phyloP scores from a whole-genome alignment of 176 grass and related monocot genomes.

The Zea luxurians region DNA sequence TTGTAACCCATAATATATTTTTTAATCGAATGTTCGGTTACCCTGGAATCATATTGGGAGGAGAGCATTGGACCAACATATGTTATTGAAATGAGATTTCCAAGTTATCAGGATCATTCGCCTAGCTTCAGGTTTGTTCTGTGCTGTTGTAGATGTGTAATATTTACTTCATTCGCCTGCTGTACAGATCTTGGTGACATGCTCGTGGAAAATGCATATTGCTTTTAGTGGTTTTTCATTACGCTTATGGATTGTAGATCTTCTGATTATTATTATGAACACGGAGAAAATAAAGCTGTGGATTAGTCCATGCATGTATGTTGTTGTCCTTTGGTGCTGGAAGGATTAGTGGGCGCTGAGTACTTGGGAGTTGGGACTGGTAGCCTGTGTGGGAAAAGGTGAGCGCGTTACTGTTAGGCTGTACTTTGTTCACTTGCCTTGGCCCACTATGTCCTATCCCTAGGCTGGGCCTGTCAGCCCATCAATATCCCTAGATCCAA shows the following conservation, averaged over 20 bases:
- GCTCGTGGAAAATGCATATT: neutral
- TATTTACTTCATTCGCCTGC: neutral
- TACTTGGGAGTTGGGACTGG: neutral
- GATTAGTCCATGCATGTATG: neutral
- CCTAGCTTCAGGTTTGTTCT: conserved; percentile 4
- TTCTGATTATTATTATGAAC: neutral
- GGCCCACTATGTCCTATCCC: neutral
- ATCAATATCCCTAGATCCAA: neutral
- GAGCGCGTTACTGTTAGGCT: neutral
- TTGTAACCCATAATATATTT: too few relatives aligned
- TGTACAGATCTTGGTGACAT: neutral
- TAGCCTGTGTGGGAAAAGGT: neutral
- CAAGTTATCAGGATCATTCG: neutral
- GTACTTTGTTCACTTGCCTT: neutral
- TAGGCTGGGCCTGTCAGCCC: conserved; percentile 16
- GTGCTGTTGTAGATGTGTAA: neutral
- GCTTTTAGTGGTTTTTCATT: neutral
- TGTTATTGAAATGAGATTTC: neutral
- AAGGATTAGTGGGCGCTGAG: neutral
- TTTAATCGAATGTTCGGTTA: neutral
- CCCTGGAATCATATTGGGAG: neutral
- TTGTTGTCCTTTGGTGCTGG: neutral
- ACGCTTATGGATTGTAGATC: neutral
- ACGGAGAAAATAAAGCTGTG: neutral
- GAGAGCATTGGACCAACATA: neutral